phyloP scores from a whole-genome alignment of 768 basidiomycete genomes.

The Rhizopogon vesiculosus region DNA sequence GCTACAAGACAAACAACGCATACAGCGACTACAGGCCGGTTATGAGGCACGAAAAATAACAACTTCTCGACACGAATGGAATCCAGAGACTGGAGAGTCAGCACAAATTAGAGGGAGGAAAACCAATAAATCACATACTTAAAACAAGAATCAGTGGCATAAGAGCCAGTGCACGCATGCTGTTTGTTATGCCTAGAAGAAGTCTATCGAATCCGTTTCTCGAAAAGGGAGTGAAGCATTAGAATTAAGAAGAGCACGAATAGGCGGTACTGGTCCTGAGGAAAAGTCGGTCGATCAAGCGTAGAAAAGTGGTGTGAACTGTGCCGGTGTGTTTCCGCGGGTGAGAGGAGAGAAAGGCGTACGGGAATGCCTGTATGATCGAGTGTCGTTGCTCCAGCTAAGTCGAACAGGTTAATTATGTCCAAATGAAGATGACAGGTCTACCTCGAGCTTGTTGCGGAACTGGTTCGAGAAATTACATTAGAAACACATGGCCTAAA shows the following conservation, averaged over 20 bases:
- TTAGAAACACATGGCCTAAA: slow-evolving; percentile 13
- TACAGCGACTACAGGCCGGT: background rate
- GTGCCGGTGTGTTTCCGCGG: slow-evolving; percentile 8
- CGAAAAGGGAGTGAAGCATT: background rate
- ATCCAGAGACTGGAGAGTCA: background rate
- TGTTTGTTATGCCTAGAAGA: background rate
- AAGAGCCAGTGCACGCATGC: background rate
- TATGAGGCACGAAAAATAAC: background rate
- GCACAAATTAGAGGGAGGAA: background rate
- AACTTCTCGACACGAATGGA: background rate
- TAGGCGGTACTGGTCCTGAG: slow-evolving; percentile 1
- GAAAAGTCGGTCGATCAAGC: slow-evolving; percentile 7
- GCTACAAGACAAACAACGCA: background rate
- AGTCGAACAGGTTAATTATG: background rate
- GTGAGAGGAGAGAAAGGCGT: slow-evolving; percentile 10
- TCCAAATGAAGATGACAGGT: slow-evolving; percentile 5
- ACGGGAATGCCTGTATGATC: slow-evolving; percentile 11
- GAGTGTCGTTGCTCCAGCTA: slow-evolving; percentile 27
- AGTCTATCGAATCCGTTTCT: background rate
- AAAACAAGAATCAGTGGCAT: slow-evolving; percentile 1
- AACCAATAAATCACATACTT: background rate
- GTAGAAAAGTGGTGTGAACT: slow-evolving; percentile 13
- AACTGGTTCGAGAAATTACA: slow-evolving; percentile 27
- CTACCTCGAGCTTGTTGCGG: slow-evolving; percentile 29
- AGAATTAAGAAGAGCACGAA: slow-evolving; percentile 1